Conservation (phyloP, 345 rosid species). For the Euclidium syriacum region DNA sequence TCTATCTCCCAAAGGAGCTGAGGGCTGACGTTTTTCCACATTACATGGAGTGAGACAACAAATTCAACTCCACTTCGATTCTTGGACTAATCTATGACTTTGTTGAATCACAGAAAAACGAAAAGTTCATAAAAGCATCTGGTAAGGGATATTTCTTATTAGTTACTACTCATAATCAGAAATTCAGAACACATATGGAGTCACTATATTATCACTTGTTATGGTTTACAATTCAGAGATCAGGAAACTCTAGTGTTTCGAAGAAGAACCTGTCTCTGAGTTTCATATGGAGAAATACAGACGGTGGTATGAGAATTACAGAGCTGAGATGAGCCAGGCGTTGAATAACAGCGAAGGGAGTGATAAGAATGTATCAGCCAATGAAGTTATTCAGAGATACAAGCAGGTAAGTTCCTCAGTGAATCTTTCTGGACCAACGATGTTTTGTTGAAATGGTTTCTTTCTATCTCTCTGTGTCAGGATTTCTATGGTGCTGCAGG, state of each 20-base stretch:
- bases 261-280: constrained; percentile 13
- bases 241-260: constrained; percentile 47
- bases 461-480: constrained; percentile 27
- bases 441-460: too few relatives aligned
- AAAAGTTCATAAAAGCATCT: constrained; percentile 9
- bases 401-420: constrained; percentile 43
- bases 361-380: constrained; percentile 23
- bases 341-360: not conserved
- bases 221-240: constrained; percentile 46
- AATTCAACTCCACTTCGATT: constrained; percentile 51
- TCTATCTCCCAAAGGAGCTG: constrained; percentile 43
- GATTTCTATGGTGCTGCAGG: constrained; percentile 45
- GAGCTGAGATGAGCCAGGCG: constrained; percentile 43
- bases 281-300: constrained; percentile 31
- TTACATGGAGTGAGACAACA: constrained; percentile 41
- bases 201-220: too few relatives aligned
- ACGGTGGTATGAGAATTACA: constrained; percentile 35
- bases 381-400: constrained; percentile 36
- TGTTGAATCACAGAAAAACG: constrained; percentile 30
- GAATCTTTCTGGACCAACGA: not conserved
- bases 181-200: not conserved
- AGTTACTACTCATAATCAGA: not conserved
- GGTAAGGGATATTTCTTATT: constrained; percentile 40
- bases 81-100: constrained; percentile 58
- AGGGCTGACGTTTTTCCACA: constrained; percentile 50